Conservation (phyloP, 768 basidiomycete species). For the Psilocybe cubensis region DNA sequence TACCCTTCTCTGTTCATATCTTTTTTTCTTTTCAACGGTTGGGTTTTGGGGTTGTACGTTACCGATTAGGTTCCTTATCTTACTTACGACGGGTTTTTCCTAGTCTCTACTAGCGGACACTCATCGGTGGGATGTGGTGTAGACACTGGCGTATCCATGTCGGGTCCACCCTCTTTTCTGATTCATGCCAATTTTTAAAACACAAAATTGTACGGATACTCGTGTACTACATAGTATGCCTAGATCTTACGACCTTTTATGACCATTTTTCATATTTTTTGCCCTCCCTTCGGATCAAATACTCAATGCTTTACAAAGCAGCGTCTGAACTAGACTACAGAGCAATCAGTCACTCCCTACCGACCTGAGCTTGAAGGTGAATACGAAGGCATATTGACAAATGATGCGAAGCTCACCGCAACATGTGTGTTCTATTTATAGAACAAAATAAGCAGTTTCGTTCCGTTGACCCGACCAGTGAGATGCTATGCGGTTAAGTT, state of each 20-base stretch:
- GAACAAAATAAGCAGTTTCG: too few relatives aligned
- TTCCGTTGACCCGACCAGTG: too few relatives aligned
- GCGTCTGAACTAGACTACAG: too few relatives aligned
- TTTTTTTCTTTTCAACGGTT: not conserved
- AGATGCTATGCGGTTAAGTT: too few relatives aligned
- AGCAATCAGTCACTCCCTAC: too few relatives aligned
- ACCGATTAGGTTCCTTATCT: not conserved
- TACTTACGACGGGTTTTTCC: not conserved
- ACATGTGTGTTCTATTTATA: too few relatives aligned
- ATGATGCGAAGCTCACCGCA: too few relatives aligned
- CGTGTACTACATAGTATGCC: not conserved
- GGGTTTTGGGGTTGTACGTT: not conserved
- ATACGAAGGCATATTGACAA: too few relatives aligned
- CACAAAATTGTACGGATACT: slow-evolving; percentile 1
- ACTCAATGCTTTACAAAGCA: too few relatives aligned
- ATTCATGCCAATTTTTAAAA: not conserved
- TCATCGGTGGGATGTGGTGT: not conserved
- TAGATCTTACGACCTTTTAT: slow-evolving; percentile 6
- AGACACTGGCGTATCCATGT: not conserved
- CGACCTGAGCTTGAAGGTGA: too few relatives aligned
- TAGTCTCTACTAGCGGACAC: not conserved
- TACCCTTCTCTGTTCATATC: not conserved
- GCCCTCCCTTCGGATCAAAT: not conserved
- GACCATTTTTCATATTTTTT: not conserved
- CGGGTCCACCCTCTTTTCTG: not conserved